Conservation (phyloP, 768 basidiomycete genomes). For the Boletus rubescentipes region DNA sequence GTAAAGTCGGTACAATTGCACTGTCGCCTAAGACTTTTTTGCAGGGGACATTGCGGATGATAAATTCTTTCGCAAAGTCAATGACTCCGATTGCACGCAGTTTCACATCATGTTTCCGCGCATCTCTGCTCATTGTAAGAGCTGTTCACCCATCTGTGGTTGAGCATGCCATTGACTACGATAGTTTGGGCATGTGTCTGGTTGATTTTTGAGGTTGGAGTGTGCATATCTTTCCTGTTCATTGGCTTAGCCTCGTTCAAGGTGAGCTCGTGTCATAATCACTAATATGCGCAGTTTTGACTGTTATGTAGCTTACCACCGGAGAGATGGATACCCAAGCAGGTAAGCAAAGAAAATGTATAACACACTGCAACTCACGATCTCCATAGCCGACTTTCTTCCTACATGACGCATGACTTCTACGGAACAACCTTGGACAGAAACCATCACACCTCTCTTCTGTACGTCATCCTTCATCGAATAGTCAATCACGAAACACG, state of each 20-base stretch:
- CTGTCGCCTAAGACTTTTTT: neutral
- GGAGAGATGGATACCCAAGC: constrained; percentile 60
- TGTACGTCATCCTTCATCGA: constrained; percentile 12
- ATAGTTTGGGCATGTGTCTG: constrained; percentile 85
- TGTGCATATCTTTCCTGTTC: constrained; percentile 75
- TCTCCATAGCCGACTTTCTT: constrained; percentile 52
- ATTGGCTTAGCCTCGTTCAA: constrained; percentile 85
- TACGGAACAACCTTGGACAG: neutral
- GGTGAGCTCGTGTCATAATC: constrained; percentile 37
- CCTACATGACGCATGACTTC: constrained; percentile 45
- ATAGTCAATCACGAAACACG: constrained; percentile 17
- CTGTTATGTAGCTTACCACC: constrained; percentile 34
- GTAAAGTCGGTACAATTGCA: constrained; percentile 26
- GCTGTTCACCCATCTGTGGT: neutral
- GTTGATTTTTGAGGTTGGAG: constrained; percentile 76
- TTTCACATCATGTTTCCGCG: constrained; percentile 73
- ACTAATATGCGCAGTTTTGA: constrained; percentile 1
- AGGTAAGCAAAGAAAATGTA: constrained; percentile 42
- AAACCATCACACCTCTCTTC: constrained; percentile 8
- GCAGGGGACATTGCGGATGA: constrained; percentile 94
- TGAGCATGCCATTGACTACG: neutral
- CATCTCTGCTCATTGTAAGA: constrained; percentile 69
- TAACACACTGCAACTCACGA: constrained; percentile 5
- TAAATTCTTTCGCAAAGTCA: constrained; percentile 90
- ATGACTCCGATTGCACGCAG: constrained; percentile 92